Base-by-base conservation (phyloP, 352 stramenopile species). In the Thalassiosira mediterranea region DNA sequence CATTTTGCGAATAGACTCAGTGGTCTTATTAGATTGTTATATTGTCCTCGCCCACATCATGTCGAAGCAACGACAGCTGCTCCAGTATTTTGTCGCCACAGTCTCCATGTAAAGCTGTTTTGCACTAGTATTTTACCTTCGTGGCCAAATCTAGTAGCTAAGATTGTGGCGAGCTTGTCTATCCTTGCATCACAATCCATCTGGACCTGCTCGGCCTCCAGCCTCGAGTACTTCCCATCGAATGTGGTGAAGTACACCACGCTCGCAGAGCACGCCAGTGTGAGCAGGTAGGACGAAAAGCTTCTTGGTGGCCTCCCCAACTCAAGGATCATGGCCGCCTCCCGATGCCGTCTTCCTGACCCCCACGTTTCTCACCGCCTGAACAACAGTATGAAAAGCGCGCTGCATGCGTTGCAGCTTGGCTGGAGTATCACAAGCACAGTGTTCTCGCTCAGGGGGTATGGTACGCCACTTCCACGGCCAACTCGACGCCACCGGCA, bases 391-490 rank as follows among this genome's bases (percentile, higher is more conserved):
- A 94, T 81, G n/a, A 92, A 56, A 1, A 91, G 53, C 0, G 89
- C 89, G 0, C 79, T 90, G 28, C 89, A 47, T 25, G 92, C 70
- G 53, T 94, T 94, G 4, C 87, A 86, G 15, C 78, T 79, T 29
- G 91, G 86, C 72, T 94, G 89, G 60, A 92, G 87, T 10, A 92
- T 63, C 62, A 73, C 87, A 57, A 91, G 86, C 17, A 94, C 87
- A 5, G 87, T 83, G 23, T 84, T 94, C 69, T 94, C 89, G 62
- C 93, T 87, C 15, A 79, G 71, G 19, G 89, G 89, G 74, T 90
- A 92, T n/a, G n/a, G n/a, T n/a, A n/a, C 0, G 86, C 91, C 0
- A 93, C 84, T 70, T 94, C 89, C 0, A 94, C 89, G 19, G 87
- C 89, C 4, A 94, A 65, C 78, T 94, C 89, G 11, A n/a, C n/a